Evolutionary conservation across 176 grass and related monocot genomes (phyloP), one percentile per base, ranked within the genome.

Genomic region (Carex kokanica): DNA sequence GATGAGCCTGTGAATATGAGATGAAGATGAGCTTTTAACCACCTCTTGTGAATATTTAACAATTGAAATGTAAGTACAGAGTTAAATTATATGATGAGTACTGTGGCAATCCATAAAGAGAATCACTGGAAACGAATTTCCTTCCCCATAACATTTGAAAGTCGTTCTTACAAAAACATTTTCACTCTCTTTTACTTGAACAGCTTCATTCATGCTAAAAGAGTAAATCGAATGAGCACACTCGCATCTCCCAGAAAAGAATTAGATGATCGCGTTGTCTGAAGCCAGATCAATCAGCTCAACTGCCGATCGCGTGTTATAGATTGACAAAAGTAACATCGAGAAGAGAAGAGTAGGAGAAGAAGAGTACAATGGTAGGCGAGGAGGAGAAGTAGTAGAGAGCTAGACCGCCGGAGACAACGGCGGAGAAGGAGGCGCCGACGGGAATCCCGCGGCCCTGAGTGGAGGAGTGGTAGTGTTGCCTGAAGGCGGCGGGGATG

Each of bases 1-100:
- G 85, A 84, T 90, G 84, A 47, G 84, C 93, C 96, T 95, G 88
- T 84, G 89, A 83, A 67, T 82, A 86, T 43, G 36, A 21, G 40
- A 49, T 11, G 45, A 49, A 56, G 25, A 38, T 12, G 45, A 75
- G 54, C 12, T 8, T 29, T 75, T 54, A 75, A 31, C 21, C 21
- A 6, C 1, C 21, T 31, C 5, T 27, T 6, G 14, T 31, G 13
- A 54, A 75, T 16, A 13, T 52, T 8, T 75, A 75, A 75, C 24
- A 54, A 75, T 75, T 53, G 9, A 4, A 53, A 31, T 31, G 21
- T 14, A 74, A 74, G 53, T 27, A 74, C n/a, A 53, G 47, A 52
- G 21, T 53, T 29, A 13, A 27, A 74, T 7, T 54, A 54, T 54
- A 54, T 75, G 14, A 21, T 75, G 13, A 71, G 14, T 75, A 23